These are phyloP conservation scores for Fusarium sp. DNA, from an alignment of 2,329 filamentous ascomycete genomes.

Conservation along the genomic window DNA sequence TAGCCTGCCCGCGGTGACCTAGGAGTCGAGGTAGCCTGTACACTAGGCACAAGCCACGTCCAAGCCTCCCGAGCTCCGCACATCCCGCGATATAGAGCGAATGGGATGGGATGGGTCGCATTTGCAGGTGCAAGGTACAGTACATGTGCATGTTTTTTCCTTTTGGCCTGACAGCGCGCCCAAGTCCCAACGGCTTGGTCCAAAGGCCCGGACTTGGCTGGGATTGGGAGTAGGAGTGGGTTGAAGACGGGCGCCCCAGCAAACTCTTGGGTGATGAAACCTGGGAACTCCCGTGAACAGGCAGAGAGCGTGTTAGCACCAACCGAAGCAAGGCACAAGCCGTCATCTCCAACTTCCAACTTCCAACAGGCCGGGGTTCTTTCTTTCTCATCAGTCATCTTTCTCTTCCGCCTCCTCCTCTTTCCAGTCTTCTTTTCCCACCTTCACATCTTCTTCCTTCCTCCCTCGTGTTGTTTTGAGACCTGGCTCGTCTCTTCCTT, in stretches of 20 bases:
- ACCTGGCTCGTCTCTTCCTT: slow-evolving; percentile 5
- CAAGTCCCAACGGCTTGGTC: slow-evolving; percentile 38
- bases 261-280: slow-evolving; percentile 36
- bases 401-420: slow-evolving; percentile 6
- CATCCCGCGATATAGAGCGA: slow-evolving; percentile 25
- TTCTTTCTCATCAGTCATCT: too few relatives aligned
- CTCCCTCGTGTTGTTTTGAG: slow-evolving; percentile 11
- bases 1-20: too few relatives aligned
- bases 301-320: slow-evolving; percentile 26
- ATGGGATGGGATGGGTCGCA: neutral
- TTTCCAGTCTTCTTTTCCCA: slow-evolving; percentile 8
- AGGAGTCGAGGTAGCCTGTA: too few relatives aligned
- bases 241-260: slow-evolving; percentile 28
- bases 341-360: too few relatives aligned
- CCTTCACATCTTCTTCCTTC: slow-evolving; percentile 4
- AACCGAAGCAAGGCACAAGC: slow-evolving; percentile 9
- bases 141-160: slow-evolving; percentile 34
- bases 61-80: slow-evolving; percentile 34
- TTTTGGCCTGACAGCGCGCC: slow-evolving; percentile 14
- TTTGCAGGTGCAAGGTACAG: slow-evolving; percentile 21
- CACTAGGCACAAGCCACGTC: slow-evolving; percentile 34
- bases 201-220: slow-evolving; percentile 7
- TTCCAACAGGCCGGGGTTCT: too few relatives aligned
- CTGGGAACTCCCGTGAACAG: slow-evolving; percentile 22
- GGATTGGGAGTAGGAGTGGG: slow-evolving; percentile 11